Conservation (phyloP, 176 grass and related monocot genomes). For the Musa troglodytarum region DNA sequence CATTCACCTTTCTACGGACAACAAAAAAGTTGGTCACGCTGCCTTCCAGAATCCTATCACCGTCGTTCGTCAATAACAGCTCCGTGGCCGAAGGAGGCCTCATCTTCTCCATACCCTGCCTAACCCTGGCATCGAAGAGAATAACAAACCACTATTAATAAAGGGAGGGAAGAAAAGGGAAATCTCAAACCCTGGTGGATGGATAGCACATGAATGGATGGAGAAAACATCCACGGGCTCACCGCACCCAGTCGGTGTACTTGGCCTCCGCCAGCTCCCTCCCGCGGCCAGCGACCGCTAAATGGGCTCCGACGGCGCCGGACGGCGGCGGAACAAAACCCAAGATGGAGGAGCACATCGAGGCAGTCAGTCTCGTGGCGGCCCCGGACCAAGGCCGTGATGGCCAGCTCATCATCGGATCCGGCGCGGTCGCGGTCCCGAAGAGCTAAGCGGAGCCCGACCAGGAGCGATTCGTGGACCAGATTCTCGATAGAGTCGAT, state of each 20-base stretch:
- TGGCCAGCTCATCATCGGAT: conserved; percentile 30
- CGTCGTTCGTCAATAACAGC: conserved; percentile 69
- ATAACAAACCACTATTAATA: background rate
- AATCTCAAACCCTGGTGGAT: background rate
- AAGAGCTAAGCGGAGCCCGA: conserved; percentile 32
- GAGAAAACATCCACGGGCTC: background rate
- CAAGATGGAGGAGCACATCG: conserved; percentile 58
- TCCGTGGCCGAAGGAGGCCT: conserved; percentile 61
- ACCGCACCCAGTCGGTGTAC: conserved; percentile 68
- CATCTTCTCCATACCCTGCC: conserved; percentile 81
- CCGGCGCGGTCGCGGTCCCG: background rate
- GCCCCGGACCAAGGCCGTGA: conserved; percentile 50
- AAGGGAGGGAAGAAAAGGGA: background rate
- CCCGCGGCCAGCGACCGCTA: conserved; percentile 51
- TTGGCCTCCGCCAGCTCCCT: conserved; percentile 55
- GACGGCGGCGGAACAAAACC: conserved; percentile 41
- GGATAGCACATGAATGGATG: background rate
- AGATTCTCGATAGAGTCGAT: background rate
- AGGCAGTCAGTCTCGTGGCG: background rate
- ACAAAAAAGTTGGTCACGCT: conserved; percentile 80
- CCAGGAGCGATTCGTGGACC: conserved; percentile 35
- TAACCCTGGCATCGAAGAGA: conserved; percentile 30
- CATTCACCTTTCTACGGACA: conserved; percentile 39
- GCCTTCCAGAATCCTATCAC: conserved; percentile 79
- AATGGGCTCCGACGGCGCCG: conserved; percentile 33